A percentile compares a stretch with the other conserved stretches of the same genome.
These are phyloP conservation scores for Fusarium temperatum DNA, from an alignment of 2,329 filamentous ascomycete genomes.

Conservation along the genomic window DNA sequence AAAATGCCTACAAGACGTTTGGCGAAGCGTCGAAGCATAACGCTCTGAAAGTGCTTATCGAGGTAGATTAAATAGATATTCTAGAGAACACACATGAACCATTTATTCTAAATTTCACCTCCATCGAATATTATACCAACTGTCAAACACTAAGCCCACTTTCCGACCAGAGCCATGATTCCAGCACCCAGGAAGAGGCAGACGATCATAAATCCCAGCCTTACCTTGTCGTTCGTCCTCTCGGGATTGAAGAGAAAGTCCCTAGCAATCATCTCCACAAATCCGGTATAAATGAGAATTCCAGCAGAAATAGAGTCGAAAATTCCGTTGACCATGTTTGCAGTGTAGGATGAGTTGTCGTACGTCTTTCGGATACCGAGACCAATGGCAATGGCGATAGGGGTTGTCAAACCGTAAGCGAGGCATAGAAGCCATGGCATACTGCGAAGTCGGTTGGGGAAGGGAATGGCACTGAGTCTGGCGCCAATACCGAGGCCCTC, in stretches of 20 bases:
- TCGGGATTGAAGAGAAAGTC: not conserved
- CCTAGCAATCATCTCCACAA: not conserved
- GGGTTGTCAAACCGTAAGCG: not conserved
- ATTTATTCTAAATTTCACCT: not conserved
- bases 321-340: not conserved
- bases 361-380: not conserved
- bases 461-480: not conserved
- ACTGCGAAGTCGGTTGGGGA: not conserved
- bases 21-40: slow-evolving; percentile 28
- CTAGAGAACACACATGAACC: not conserved
- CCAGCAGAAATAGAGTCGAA: not conserved
- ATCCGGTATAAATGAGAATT: not conserved
- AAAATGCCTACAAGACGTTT: slow-evolving; percentile 33
- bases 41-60: slow-evolving; percentile 33
- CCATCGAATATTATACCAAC: rapidly evolving
- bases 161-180: not conserved
- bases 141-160: not conserved
- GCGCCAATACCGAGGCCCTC: not conserved
- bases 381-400: not conserved
- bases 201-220: not conserved
- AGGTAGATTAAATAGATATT: slow-evolving; percentile 15
- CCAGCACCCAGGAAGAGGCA: not conserved
- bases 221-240: not conserved
- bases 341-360: not conserved
- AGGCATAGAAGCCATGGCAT: not conserved